Conservation (phyloP, 2,329 filamentous ascomycete genomes). For the Aspergillus pseudotamarii region DNA sequence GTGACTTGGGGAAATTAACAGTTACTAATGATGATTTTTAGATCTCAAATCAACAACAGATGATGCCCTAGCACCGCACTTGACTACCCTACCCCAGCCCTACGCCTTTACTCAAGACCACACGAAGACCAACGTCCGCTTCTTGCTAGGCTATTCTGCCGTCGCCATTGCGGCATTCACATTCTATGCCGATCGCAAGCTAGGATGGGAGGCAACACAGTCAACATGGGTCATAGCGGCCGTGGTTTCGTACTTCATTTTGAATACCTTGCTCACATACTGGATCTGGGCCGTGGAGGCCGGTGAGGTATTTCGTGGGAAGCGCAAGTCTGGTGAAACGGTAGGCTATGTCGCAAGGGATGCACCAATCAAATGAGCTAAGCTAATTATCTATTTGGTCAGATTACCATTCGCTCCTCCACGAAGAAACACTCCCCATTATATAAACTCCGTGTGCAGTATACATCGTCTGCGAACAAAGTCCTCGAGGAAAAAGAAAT, state of each 20-base stretch:
- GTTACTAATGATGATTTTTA: conserved; percentile 40
- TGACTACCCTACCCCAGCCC: conserved; percentile 73
- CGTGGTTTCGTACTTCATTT: conserved; percentile 74
- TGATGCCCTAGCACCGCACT: conserved; percentile 90
- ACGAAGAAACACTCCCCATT: conserved; percentile 78
- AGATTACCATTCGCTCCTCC: conserved; percentile 74
- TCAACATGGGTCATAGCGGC: conserved; percentile 73
- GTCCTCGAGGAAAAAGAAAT: conserved; percentile 52
- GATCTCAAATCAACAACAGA: conserved; percentile 97
- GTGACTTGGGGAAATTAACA: background rate
- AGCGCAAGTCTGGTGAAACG: conserved; percentile 68
- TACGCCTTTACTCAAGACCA: conserved; percentile 76
- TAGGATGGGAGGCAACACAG: conserved; percentile 87
- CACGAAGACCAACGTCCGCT: conserved; percentile 76
- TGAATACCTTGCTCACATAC: conserved; percentile 77
- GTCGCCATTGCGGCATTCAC: conserved; percentile 79
- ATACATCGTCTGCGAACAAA: conserved; percentile 43
- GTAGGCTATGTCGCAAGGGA: conserved; percentile 30
- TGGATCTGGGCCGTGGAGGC: conserved; percentile 88
- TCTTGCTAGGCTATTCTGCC: conserved; percentile 79
- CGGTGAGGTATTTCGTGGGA: conserved; percentile 78
- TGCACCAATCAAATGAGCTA: background rate
- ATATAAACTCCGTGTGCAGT: conserved; percentile 72
- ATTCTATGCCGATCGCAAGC: conserved; percentile 89
- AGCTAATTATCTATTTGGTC: conserved; percentile 12